Evolutionary conservation across 345 rosid genomes (phyloP).

Genomic region (Mercurialis annua): DNA sequence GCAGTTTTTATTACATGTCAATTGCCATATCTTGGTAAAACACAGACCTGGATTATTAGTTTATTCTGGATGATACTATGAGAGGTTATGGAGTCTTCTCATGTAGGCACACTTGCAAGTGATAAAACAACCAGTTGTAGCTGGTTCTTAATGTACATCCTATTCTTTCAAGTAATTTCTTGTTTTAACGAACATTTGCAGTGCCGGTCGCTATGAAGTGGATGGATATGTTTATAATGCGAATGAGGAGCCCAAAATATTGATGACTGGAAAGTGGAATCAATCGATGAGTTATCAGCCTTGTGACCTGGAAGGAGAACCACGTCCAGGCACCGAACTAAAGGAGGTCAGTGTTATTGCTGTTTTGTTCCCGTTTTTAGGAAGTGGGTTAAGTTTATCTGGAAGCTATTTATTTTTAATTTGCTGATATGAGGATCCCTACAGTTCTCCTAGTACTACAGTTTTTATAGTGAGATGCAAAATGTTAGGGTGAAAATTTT

Average conservation of each 20-base stretch:
- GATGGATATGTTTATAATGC: constrained; percentile 80
- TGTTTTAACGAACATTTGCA: constrained; percentile 24
- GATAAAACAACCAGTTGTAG: not conserved
- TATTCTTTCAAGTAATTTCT: not conserved
- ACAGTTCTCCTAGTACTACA: not conserved
- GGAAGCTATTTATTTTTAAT: not conserved
- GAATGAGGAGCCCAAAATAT: constrained; percentile 73
- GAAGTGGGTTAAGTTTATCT: not conserved
- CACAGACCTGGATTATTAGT: not conserved
- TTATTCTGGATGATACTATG: not conserved
- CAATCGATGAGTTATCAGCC: constrained; percentile 70
- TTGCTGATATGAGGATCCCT: not conserved
- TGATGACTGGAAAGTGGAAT: constrained; percentile 90
- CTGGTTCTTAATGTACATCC: not conserved
- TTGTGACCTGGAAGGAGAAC: constrained; percentile 81
- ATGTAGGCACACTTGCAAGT: not conserved
- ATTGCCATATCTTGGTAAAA: not conserved
- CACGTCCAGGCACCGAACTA: constrained; percentile 67
- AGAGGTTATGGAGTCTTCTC: not conserved
- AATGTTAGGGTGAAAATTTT: too few species aligned
- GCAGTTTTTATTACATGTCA: not conserved
- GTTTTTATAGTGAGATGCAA: not conserved
- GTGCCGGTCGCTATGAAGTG: constrained; percentile 87
- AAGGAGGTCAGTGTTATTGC: constrained; percentile 48
- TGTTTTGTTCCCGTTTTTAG: not conserved